A percentile compares a stretch with the other conserved stretches of the same genome.
phyloP scores from a whole-genome alignment of 176 grass and related monocot species.

The Musa acuminata region DNA sequence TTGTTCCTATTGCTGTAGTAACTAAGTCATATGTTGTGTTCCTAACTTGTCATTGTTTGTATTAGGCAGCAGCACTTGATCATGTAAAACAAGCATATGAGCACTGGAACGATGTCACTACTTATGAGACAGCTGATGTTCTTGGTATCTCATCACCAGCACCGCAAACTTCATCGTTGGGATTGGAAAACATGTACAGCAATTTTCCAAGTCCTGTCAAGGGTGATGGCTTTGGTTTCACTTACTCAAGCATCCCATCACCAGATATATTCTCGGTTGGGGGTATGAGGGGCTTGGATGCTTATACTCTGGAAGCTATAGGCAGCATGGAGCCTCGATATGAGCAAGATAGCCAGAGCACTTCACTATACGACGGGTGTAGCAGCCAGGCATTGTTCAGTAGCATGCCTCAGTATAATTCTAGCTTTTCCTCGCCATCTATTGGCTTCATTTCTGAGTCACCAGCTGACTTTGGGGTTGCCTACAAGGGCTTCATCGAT shows the following conservation, averaged over 20 bases:
- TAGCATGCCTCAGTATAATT: constrained; percentile 35
- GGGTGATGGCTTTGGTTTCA: constrained; percentile 38
- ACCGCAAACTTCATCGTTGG: constrained; percentile 23
- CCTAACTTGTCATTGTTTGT: constrained; percentile 15
- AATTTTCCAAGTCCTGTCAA: constrained; percentile 32
- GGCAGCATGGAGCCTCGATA: constrained; percentile 24
- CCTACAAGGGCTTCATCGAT: constrained; percentile 46
- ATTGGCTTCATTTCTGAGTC: neutral
- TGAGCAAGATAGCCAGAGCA: constrained; percentile 21
- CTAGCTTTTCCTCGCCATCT: constrained; percentile 33
- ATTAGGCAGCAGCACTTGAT: constrained; percentile 50
- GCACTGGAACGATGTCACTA: constrained; percentile 50
- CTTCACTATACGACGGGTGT: constrained; percentile 45
- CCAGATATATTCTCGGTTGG: constrained; percentile 49
- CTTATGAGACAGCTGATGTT: constrained; percentile 40
- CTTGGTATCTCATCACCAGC: neutral
- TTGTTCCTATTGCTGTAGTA: constrained; percentile 1
- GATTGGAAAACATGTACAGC: constrained; percentile 36
- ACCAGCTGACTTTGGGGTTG: constrained; percentile 52
- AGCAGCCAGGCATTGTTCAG: constrained; percentile 28
- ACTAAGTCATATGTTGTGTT: neutral
- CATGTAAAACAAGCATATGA: constrained; percentile 61
- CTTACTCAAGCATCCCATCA: constrained; percentile 36
- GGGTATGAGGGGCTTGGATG: constrained; percentile 17
- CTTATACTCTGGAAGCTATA: constrained; percentile 19